A percentile compares a stretch with the other conserved stretches of the same genome.
Evolutionary conservation across 2,329 filamentous ascomycete genomes (phyloP).

Genomic region (Cryoendolithus antarcticus): DNA sequence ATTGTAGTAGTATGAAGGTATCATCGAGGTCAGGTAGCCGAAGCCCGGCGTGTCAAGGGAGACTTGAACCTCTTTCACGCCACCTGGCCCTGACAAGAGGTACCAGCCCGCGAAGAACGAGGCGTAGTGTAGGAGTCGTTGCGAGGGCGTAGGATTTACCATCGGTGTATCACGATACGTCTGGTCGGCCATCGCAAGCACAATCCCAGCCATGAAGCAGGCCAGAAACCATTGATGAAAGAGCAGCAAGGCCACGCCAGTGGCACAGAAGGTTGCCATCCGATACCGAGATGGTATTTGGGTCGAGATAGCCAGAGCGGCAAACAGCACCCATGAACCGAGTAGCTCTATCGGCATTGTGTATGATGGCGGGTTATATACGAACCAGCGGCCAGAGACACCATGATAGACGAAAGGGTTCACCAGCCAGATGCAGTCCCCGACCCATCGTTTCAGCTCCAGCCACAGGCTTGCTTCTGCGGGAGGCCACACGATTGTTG

Average conservation of each 20-base stretch:
- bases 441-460: conserved; percentile 38
- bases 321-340: conserved; percentile 42
- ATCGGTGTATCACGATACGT: conserved; percentile 28
- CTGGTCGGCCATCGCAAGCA: conserved; percentile 53
- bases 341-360: conserved; percentile 50
- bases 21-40: conserved; percentile 37
- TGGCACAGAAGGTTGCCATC: background rate
- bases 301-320: conserved; percentile 37
- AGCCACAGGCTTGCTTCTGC: conserved; percentile 28
- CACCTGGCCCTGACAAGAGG: conserved; percentile 13
- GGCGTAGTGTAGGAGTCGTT: background rate
- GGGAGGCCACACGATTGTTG: conserved; percentile 10
- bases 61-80: background rate
- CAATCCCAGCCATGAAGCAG: conserved; percentile 35
- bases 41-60: background rate
- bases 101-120: conserved; percentile 39
- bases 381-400: conserved; percentile 2
- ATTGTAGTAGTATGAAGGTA: conserved; percentile 12
- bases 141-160: background rate
- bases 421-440: conserved; percentile 19
- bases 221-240: conserved; percentile 40
- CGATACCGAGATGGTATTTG: background rate
- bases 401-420: background rate
- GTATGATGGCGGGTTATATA: conserved; percentile 27
- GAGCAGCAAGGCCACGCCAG: conserved; percentile 27